These are phyloP conservation scores for Penicillium angulare DNA, from an alignment of 495 filamentous ascomycete species.

Conservation along the genomic window DNA sequence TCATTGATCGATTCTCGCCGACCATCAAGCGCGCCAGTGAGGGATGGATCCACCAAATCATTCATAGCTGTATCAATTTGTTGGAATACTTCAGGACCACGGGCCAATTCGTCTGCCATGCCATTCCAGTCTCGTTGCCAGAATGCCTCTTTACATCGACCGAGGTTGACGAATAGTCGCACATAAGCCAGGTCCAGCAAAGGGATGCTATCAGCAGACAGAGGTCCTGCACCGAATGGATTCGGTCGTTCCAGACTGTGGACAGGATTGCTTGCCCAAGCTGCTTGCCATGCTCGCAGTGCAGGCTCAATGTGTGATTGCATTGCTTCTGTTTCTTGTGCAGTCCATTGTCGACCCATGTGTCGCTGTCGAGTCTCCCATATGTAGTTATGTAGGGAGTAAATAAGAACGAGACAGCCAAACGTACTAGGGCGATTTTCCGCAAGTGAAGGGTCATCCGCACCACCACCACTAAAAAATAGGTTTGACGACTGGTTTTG, in stretches of 20 bases:
- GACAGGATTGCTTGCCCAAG: slow-evolving; percentile 83
- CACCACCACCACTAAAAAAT: slow-evolving; percentile 27
- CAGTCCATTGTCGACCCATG: slow-evolving; percentile 85
- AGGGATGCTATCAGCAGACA: slow-evolving; percentile 92
- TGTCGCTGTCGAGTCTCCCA: slow-evolving; percentile 96
- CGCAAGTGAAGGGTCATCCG: slow-evolving; percentile 51
- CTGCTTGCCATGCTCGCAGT: slow-evolving; percentile 90
- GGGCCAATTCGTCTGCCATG: slow-evolving; percentile 86
- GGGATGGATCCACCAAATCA: slow-evolving; percentile 32
- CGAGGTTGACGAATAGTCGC: slow-evolving; percentile 88
- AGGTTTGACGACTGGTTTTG: slow-evolving; percentile 48
- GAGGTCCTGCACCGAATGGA: slow-evolving; percentile 80
- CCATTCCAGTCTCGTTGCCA: slow-evolving; percentile 93
- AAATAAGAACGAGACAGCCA: slow-evolving; percentile 90
- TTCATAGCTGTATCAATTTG: slow-evolving; percentile 56
- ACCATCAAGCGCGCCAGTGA: slow-evolving; percentile 23
- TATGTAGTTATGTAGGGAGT: slow-evolving; percentile 95
- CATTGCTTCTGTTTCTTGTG: slow-evolving; percentile 92
- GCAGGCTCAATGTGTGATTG: slow-evolving; percentile 95
- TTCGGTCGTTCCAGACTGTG: slow-evolving; percentile 89
- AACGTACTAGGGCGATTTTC: slow-evolving; percentile 88
- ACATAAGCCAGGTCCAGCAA: slow-evolving; percentile 94
- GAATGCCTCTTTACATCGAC: slow-evolving; percentile 87
- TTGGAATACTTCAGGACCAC: slow-evolving; percentile 72
- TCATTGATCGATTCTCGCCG: slow-evolving; percentile 41